These are phyloP conservation scores for Pythium biforme DNA, from an alignment of 352 stramenopile genomes.

Conservation along the genomic window DNA sequence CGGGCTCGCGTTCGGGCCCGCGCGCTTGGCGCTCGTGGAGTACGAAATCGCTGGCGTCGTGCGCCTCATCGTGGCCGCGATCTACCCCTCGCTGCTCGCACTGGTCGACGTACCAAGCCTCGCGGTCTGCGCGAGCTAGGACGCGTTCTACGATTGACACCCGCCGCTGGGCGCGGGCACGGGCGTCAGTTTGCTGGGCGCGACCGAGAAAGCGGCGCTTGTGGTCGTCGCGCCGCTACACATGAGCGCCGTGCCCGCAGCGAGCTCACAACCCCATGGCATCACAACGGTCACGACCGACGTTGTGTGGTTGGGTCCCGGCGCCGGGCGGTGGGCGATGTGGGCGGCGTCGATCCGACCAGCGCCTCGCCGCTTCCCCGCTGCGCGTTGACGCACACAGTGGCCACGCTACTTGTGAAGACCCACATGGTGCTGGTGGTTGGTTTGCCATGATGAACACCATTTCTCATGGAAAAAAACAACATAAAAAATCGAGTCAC, in stretches of 20 bases:
- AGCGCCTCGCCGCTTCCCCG: too few species aligned
- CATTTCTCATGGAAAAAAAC: too few species aligned
- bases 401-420: too few species aligned
- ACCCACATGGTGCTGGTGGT: too few species aligned
- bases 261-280: too few species aligned
- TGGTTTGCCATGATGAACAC: too few species aligned
- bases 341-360: too few species aligned
- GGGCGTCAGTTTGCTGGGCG: not conserved
- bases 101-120: not conserved
- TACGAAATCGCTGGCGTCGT: not conserved
- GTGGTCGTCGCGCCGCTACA: not conserved
- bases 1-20: not conserved
- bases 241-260: not conserved
- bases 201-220: not conserved
- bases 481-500: too few species aligned
- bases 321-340: too few species aligned
- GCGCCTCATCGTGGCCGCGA: not conserved
- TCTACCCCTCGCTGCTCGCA: not conserved
- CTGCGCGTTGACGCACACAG: too few species aligned
- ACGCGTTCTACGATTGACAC: not conserved
- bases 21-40: not conserved
- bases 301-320: too few species aligned
- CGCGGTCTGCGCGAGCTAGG: not conserved
- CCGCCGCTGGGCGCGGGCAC: not conserved
- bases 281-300: too few species aligned